Percentiles rank a stretch among this genome's conserved stretches.
Evolutionary conservation across 2,329 filamentous ascomycete genomes (phyloP).

Genomic region (Talaromyces marneffei): DNA sequence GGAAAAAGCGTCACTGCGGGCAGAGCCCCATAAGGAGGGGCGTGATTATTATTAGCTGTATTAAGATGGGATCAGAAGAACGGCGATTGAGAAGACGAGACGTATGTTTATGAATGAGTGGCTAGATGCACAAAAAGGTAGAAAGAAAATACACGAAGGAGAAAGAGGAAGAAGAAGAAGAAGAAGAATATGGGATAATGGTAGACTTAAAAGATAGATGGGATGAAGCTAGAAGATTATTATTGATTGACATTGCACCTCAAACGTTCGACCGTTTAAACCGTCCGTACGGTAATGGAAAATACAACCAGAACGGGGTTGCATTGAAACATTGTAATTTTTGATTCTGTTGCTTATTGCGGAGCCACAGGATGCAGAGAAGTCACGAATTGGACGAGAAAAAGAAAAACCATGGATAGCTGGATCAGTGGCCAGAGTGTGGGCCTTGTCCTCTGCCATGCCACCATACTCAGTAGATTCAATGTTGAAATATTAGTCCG

Average conservation of each 20-base stretch:
- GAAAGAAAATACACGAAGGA: background rate
- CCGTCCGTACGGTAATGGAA: slow-evolving; percentile 4
- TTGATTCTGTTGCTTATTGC: background rate
- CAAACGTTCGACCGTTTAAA: background rate
- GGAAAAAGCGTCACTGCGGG: slow-evolving; percentile 11
- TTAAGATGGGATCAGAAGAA: background rate
- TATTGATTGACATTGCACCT: background rate
- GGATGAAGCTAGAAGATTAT: background rate
- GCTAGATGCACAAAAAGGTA: background rate
- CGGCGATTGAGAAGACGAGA: background rate
- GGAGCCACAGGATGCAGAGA: slow-evolving; percentile 1
- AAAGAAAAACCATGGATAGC: background rate
- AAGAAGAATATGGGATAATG: background rate
- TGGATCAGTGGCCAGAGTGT: background rate
- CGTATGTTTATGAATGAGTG: background rate
- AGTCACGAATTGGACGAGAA: background rate
- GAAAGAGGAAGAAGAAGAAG: too few species aligned
- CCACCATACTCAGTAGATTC: background rate
- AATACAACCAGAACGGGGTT: slow-evolving; percentile 5
- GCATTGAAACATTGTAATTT: slow-evolving; percentile 9
- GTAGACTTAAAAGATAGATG: background rate
- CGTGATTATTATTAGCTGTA: background rate
- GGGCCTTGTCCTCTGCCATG: slow-evolving; percentile 7
- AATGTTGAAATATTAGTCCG: background rate
- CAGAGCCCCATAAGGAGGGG: slow-evolving; percentile 14